phyloP scores from a whole-genome alignment of 2,329 filamentous ascomycete species.

The Monosporascus ibericus region DNA sequence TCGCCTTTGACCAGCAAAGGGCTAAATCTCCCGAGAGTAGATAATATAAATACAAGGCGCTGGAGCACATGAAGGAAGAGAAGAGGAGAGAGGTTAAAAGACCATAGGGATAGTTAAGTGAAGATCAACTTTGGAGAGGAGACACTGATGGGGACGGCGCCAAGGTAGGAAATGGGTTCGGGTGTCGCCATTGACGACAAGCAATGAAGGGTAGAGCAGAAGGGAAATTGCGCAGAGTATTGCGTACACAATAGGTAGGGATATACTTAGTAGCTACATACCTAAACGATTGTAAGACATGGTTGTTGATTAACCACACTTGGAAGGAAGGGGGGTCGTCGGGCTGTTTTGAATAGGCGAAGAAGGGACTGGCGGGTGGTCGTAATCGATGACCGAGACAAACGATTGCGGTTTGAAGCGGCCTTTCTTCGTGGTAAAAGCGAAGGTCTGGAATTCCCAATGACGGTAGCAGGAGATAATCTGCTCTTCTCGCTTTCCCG shows the following conservation, averaged over 20 bases:
- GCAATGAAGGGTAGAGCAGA: too few species aligned
- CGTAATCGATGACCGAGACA: neutral
- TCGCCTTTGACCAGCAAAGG: neutral
- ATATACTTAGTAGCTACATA: neutral
- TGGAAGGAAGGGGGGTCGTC: neutral
- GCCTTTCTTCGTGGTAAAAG: neutral
- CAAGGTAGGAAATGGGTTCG: too few species aligned
- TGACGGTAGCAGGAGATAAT: too few species aligned
- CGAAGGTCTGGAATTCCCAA: too few species aligned
- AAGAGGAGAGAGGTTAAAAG: neutral
- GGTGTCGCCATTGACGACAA: too few species aligned
- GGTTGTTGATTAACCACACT: slow-evolving; percentile 1
- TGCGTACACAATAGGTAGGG: neutral
- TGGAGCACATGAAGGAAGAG: neutral
- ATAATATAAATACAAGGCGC: neutral
- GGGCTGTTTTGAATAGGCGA: neutral
- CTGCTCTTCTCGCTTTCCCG: too few species aligned
- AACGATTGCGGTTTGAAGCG: neutral
- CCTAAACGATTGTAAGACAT: neutral
- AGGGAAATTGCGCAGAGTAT: neutral
- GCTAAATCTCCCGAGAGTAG: neutral
- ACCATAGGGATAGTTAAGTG: neutral
- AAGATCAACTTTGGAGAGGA: neutral
- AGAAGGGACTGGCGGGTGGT: neutral
- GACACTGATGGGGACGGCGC: too few species aligned